Evolutionary conservation across 495 filamentous ascomycete species (phyloP), one percentile per base, ranked within the genome.

Genomic region (Penicillium atrosanguineum): DNA sequence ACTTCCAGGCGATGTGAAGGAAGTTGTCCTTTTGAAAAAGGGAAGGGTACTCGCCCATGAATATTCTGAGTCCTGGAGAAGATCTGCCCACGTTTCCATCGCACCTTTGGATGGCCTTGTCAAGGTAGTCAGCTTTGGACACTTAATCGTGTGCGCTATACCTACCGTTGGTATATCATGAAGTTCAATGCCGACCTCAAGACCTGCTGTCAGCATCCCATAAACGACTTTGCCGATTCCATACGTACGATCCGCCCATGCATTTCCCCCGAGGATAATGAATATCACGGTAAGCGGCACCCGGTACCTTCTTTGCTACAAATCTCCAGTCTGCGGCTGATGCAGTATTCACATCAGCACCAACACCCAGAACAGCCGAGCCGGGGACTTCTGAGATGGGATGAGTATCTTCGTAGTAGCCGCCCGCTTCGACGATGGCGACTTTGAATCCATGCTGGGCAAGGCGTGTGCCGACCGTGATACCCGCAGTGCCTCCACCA

Each of bases 341-440:
- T 18, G 58, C 60, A 0, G 63, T 65, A 0, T 44, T 47, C 2
- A 67, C 56, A 41, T 65, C 56, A 8, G 74, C 65, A 9, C 74
- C 75, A 6, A 67, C 56, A 4, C 68, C 67, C 16, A 73, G 21
- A 7, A 56, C 58, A 8, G 52, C 65, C 23, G 68, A 69, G 4
- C 52, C 74, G 0, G 81, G 82, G 6, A 86, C 67, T 39, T 53
- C 78, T 69, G 56, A 74, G 53, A 68, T 63, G 63, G 63, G 68
- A 41, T 57, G 57, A 7, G 73, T 72, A 11, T 67, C 46, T 61
- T 86, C 75, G 52, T 86, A 85, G 56, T 77, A 78, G 4, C 72
- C 74, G 0, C 84, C 83, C 6, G 83, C 83, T 65, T 87, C 84
- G 16, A 86, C 64, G 0, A 86, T 68, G 20, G 75, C 77, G 7